Percentiles rank a stretch among this genome's conserved stretches.
phyloP scores from a whole-genome alignment of 768 basidiomycete genomes.

The Dictyophora rubrovolvata region DNA sequence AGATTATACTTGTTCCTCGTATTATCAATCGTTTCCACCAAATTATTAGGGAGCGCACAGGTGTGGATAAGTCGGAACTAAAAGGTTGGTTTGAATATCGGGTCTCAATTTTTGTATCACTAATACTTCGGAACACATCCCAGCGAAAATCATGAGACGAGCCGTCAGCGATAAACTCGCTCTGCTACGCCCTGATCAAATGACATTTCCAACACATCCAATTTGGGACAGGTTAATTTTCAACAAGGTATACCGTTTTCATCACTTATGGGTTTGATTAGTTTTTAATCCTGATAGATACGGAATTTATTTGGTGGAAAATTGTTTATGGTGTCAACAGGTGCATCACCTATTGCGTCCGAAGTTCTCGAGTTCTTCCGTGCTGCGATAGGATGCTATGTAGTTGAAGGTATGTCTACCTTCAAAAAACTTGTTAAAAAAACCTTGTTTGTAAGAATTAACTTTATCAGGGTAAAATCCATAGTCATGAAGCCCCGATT shows the following conservation, averaged over 20 bases:
- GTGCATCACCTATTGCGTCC: not conserved
- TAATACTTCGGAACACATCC: not conserved
- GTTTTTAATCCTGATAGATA: not conserved
- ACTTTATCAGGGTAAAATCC: not conserved
- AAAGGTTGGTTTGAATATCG: not conserved
- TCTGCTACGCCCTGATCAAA: not conserved
- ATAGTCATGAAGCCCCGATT: not conserved
- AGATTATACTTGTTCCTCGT: conserved; percentile 77
- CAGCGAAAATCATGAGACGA: not conserved
- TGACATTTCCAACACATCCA: not conserved
- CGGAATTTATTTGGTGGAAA: not conserved
- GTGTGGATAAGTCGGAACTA: not conserved
- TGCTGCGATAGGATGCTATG: not conserved
- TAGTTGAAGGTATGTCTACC: not conserved
- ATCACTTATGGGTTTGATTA: not conserved
- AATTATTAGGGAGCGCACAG: conserved; percentile 36
- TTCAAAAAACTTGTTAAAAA: no score
- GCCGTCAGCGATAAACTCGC: not conserved
- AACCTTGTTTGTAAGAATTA: not conserved
- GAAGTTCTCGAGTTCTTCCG: not conserved
- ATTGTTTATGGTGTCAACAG: not conserved
- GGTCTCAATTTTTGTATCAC: not conserved
- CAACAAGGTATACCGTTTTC: not conserved
- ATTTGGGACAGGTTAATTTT: not conserved
- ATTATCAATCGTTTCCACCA: conserved; percentile 81